Evolutionary conservation across 2,329 filamentous ascomycete species (phyloP), one percentile per base, ranked within the genome.

Genomic region (Trichoderma lentiforme): DNA sequence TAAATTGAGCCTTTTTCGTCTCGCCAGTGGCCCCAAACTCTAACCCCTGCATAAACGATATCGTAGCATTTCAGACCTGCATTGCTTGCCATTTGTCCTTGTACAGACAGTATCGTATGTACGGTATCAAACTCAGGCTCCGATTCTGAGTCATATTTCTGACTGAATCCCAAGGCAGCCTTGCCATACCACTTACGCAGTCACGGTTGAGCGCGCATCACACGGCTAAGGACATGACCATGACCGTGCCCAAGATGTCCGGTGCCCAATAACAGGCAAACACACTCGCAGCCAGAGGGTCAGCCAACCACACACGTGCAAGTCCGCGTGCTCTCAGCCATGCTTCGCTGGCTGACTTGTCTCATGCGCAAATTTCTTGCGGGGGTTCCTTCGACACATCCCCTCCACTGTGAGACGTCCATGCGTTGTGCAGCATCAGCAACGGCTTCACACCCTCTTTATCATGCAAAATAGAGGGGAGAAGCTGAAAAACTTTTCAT

Each of bases 301-400:
- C 67, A 53, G 67, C 57, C 39, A 62, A 53, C 57, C 21, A 58
- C 28, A 58, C 65, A 70, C 57, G 57, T 69, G 66, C 66, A 28
- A 60, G 65, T 8, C 65, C 36, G 67, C 57, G 67, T 70, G 67
- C 67, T 70, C 67, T 70, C 67, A 47, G 57, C 67, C 67, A 53
- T 47, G 53, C 53, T 60, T 12, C 43, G 53, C 34, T 69, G 63
- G 63, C 63, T 57, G 63, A 28, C 24, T 66, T 65, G 56, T 69
- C 66, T 61, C 56, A 61, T 36, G 67, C n/a, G 67, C 67, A 70
- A n/a, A 47, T 53, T 62, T 53, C 18, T 32, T 6, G 56, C 21
- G 67, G 65, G 65, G 28, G 14, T 18, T 21, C 28, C 39, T 43
- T 70, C 57, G 28, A 51, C 65, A 47, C 56, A 24, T 60, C 28